Evolutionary conservation across 306 rosid genomes (phyloP).

Genomic region (Sicyos baderoa): DNA sequence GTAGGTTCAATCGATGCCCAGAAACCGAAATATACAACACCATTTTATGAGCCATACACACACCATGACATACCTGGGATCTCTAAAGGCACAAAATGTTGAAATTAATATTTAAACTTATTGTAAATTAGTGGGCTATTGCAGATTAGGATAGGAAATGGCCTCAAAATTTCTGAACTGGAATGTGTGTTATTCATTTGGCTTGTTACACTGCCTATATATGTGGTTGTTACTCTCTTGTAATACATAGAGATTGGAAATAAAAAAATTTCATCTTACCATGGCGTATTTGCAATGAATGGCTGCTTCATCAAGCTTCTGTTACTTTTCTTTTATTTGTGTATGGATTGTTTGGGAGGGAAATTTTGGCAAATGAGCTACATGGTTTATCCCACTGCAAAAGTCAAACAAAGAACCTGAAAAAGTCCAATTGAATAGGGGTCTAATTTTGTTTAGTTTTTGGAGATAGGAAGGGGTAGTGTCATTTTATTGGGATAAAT

Average conservation of each 20-base stretch:
- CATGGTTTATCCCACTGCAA: neutral
- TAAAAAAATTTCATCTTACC: slow-evolving; percentile 24
- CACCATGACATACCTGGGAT: slow-evolving; percentile 10
- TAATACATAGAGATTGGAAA: slow-evolving; percentile 36
- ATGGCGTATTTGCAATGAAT: neutral
- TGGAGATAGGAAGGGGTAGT: neutral
- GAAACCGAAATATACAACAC: neutral
- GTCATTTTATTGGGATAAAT: too few species aligned
- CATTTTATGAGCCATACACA: neutral
- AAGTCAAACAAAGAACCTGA: slow-evolving; percentile 10
- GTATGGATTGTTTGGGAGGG: neutral
- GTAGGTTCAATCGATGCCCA: slow-evolving; percentile 3
- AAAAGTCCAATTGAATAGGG: neutral
- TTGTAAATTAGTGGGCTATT: slow-evolving; percentile 23
- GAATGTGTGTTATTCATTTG: slow-evolving; percentile 16
- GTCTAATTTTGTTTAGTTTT: neutral
- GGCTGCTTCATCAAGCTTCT: too few species aligned
- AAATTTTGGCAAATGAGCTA: neutral
- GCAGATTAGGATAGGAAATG: slow-evolving; percentile 28
- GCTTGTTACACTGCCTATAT: slow-evolving; percentile 25
- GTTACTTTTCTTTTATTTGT: neutral
- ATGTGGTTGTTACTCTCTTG: slow-evolving; percentile 26
- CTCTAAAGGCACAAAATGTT: slow-evolving; percentile 17
- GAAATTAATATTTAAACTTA: slow-evolving; percentile 25
- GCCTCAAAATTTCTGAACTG: slow-evolving; percentile 25